Evolutionary conservation across 164 flowering plant genomes (phyloP), one percentile per base, ranked within the genome.

Genomic region (Aristolochia fimbriata): DNA sequence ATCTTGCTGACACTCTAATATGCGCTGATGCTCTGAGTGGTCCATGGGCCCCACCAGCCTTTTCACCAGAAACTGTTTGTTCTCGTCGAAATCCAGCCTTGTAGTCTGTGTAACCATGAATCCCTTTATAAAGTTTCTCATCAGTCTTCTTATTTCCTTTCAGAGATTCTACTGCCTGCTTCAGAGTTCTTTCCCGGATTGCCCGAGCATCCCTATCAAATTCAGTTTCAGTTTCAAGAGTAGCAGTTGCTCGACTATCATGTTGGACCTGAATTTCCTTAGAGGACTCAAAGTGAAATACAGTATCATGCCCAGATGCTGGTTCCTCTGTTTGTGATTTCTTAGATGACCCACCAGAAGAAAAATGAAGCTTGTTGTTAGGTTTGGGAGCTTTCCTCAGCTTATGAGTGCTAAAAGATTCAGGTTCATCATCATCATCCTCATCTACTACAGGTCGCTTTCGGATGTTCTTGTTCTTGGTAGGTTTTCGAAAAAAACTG

Each of bases 21-120:
- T 92, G 93, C 59, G 96, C 96, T 55, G 96, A 89, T 51, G 98
- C 98, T 67, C 96, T 79, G n/a, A 92, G 88, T 46, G 98, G 96
- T 22, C 93, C 96, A 78, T 87, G 96, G 15, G 96, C 49, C 9
- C 98, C 98, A 56, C 96, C 92, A 41, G 98, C 97, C 72, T 87
- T 92, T 79, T 92, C 96, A 60, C 87, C 70, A 14, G 96, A 54
- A 60, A 92, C 77, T 12, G 98, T 89, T 25, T 80, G 98, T 62
- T 92, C 96, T 59, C 96, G 78, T 49, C 96, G 70, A 62, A 92
- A 92, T 51, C 96, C 98, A 61, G 93, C 96, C 54, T 81, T 87
- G 61, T 81, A 75, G 72, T 92, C 96, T 19, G 83, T 83, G 66
- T 92, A 92, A 1, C 78, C 84, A 65, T 85, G 76, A 3, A 92